These are phyloP conservation scores for Martensiomyces pterosporus DNA, from an alignment of 192 early-diverging fungal genomes.

Conservation along the genomic window DNA sequence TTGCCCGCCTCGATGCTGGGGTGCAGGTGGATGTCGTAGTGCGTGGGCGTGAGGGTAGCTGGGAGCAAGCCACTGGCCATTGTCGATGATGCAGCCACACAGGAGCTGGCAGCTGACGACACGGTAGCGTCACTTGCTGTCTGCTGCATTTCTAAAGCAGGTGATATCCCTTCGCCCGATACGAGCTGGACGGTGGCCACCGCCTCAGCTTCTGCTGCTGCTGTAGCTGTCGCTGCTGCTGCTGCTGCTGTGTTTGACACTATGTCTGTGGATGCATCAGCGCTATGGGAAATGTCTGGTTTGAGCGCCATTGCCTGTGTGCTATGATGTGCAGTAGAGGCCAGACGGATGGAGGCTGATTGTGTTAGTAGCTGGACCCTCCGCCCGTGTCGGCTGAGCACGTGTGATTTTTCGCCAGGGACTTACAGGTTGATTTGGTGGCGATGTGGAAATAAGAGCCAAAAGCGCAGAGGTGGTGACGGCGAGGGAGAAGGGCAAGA, in stretches of 20 bases:
- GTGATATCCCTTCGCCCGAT: neutral
- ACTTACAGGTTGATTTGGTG: too few species aligned
- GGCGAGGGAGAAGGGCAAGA: too few species aligned
- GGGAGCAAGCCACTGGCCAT: constrained; percentile 56
- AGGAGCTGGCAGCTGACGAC: too few species aligned
- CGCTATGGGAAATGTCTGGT: constrained; percentile 7
- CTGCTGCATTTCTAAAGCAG: neutral
- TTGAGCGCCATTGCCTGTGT: constrained; percentile 11
- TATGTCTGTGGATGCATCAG: too few species aligned
- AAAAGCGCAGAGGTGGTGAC: too few species aligned
- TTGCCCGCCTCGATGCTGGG: constrained; percentile 71
- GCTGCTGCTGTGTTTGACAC: constrained; percentile 1
- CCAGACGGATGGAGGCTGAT: too few species aligned
- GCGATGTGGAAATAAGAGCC: too few species aligned
- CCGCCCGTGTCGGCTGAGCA: too few species aligned
- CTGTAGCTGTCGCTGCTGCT: neutral
- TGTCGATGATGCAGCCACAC: constrained; percentile 49
- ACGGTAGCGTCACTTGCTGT: neutral
- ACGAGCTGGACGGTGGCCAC: neutral
- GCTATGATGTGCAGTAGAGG: too few species aligned
- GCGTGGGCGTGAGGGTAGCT: constrained; percentile 67
- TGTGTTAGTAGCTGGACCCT: too few species aligned
- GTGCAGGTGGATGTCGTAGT: constrained; percentile 75
- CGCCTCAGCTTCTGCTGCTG: neutral
- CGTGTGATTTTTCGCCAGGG: too few species aligned